Conservation (phyloP, 179 eudicot species). For the Pouteria campechiana region DNA sequence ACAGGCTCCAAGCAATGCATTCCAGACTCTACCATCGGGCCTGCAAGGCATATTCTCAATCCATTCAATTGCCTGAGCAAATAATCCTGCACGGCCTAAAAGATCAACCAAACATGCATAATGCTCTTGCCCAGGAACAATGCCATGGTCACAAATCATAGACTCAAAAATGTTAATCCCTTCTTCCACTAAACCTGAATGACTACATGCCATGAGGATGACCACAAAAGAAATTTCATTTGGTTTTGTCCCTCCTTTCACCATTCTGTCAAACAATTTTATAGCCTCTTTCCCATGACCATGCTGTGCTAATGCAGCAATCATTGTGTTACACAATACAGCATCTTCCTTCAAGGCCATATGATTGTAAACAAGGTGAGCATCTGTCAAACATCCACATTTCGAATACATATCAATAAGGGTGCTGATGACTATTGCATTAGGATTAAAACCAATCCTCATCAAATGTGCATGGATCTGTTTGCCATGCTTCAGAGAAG, state of each 20-base stretch:
- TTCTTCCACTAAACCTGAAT: constrained; percentile 53
- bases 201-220: constrained; percentile 60
- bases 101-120: constrained; percentile 61
- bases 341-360: constrained; percentile 38
- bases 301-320: constrained; percentile 68
- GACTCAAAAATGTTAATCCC: constrained; percentile 47
- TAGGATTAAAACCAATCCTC: constrained; percentile 34
- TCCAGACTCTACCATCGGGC: constrained; percentile 44
- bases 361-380: constrained; percentile 31
- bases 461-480: constrained; percentile 62
- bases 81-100: constrained; percentile 54
- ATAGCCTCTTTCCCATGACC: constrained; percentile 50
- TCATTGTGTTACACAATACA: constrained; percentile 60
- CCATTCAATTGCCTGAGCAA: constrained; percentile 43
- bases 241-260: constrained; percentile 34
- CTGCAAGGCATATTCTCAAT: constrained; percentile 46
- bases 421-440: constrained; percentile 51
- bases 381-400: constrained; percentile 44
- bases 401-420: constrained; percentile 80
- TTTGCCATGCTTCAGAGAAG: constrained; percentile 52
- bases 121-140: constrained; percentile 60
- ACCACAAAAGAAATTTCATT: constrained; percentile 51
- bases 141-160: constrained; percentile 33
- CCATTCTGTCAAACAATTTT: constrained; percentile 37
- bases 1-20: constrained; percentile 59